Evolutionary conservation across 129 eudicot genomes (phyloP), one percentile per base, ranked within the genome.

Genomic region (Cynara cardunculus): DNA sequence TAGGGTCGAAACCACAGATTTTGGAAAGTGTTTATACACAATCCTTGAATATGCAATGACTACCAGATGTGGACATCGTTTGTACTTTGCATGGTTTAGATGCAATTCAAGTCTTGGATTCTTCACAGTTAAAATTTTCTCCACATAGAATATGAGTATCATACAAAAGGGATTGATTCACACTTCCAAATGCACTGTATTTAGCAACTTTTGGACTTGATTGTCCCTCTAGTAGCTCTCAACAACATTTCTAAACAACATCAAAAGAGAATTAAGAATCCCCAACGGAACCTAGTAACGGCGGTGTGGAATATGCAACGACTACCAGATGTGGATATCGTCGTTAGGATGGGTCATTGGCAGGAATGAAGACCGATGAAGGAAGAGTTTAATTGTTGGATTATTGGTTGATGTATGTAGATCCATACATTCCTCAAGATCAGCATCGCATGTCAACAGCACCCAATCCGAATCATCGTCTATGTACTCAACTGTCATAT

Each of bases 401-500:
- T 77, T 79, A 21, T 59, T 73, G 41, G 81, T 84, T 11, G 85
- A 87, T 62, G 64, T 73, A 83, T 90, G 90, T 64, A 90, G 73
- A 74, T 87, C 94, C 67, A 86, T 81, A 56, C 94, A 90, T 74
- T 90, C 94, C 81, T 87, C 87, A 81, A 90, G 88, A 88, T 90
- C 94, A 82, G 81, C 91, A 79, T 90, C 89, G 72, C 94, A 87
- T 35, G 94, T 83, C 37, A 90, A 84, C n/a, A 90, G 73, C 25
- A 87, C 91, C 94, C 94, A 90, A 75, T 90, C 94, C 24, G 86
- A 81, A 12, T 90, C 94, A 73, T 90, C 90, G 35, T 90, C 94
- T 72, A 88, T 77, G 73, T 88, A 90, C 91, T 88, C 84, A 12
- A 90, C 14, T 32, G 69, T 80, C 3, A 86, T 56, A 44, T 76